These are phyloP conservation scores for Syzygium jambos DNA, from an alignment of 345 rosid species.

Conservation along the genomic window DNA sequence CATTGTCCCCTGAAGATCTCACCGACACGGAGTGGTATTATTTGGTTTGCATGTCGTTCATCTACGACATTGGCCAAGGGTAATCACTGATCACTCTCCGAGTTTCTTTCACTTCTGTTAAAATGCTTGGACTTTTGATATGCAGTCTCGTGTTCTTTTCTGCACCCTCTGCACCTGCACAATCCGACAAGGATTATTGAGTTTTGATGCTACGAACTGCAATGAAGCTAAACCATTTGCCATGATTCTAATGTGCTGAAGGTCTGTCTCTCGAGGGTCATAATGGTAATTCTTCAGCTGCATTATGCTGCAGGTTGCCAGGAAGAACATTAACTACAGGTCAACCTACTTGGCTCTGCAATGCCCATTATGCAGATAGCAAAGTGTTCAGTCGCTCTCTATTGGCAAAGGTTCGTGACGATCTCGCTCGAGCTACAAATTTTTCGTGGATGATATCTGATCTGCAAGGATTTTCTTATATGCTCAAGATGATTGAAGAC, in stretches of 20 bases:
- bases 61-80: constrained; percentile 39
- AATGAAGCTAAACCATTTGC: not conserved
- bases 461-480: not conserved
- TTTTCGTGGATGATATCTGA: not conserved
- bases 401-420: constrained; percentile 28
- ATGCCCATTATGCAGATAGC: constrained; percentile 34
- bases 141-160: not conserved
- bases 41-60: constrained; percentile 46
- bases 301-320: constrained; percentile 19
- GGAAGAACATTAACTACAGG: constrained; percentile 33
- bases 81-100: constrained; percentile 7
- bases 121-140: not conserved
- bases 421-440: not conserved
- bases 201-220: not conserved
- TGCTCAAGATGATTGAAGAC: not conserved
- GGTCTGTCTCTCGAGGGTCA: not conserved
- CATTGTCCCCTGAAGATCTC: constrained; percentile 47
- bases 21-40: constrained; percentile 49
- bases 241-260: not conserved
- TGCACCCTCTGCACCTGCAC: not conserved
- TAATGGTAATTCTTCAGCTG: not conserved
- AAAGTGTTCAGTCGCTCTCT: constrained; percentile 35
- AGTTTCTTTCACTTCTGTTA: not conserved
- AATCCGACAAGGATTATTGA: not conserved
- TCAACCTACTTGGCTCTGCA: constrained; percentile 26